These are phyloP conservation scores for Aspergillus novofumigatus DNA, from an alignment of 2,329 filamentous ascomycete species.

Conservation along the genomic window DNA sequence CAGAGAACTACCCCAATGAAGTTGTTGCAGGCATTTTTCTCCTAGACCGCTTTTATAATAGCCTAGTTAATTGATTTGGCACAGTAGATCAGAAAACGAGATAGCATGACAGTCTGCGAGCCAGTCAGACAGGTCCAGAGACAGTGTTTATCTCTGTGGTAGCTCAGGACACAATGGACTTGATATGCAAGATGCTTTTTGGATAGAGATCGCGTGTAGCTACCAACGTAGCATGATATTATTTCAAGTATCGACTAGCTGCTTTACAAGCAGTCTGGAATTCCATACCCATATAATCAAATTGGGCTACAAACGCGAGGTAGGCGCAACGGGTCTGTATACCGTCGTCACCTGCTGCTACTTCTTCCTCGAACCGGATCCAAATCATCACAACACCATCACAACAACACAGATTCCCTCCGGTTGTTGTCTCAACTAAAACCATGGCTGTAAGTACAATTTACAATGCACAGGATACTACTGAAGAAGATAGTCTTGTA, in stretches of 20 bases:
- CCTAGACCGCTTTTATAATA: not conserved
- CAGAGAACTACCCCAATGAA: not conserved
- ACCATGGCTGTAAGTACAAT: not conserved
- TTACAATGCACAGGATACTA: not conserved
- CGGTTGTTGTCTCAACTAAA: not conserved
- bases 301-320: not conserved
- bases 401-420: not conserved
- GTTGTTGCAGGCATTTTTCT: not conserved
- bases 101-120: too few relatives aligned
- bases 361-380: not conserved
- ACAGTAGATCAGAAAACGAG: too few relatives aligned
- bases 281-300: not conserved
- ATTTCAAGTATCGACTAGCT: not conserved
- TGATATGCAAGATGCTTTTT: not conserved
- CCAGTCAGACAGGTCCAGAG: not conserved
- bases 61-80: too few relatives aligned
- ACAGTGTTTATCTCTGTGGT: not conserved
- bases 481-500: not conserved
- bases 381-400: not conserved
- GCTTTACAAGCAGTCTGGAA: not conserved
- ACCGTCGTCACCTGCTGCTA: not conserved
- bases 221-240: not conserved
- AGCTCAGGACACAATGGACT: not conserved
- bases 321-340: not conserved
- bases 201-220: not conserved